Evolutionary conservation across 345 rosid genomes (phyloP).

Genomic region (Garcia nutans): DNA sequence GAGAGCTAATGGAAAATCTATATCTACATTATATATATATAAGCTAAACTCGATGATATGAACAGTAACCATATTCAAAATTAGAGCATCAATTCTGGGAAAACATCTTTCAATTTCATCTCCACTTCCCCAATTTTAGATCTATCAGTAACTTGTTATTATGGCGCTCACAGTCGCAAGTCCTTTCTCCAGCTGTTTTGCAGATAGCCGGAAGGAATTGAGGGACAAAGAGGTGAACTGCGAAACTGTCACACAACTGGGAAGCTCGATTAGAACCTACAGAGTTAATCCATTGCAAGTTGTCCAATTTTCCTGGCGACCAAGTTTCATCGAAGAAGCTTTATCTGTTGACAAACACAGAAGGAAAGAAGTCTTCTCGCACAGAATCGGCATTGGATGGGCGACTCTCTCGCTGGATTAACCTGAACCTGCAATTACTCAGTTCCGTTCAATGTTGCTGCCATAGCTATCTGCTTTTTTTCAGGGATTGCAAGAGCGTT

Average conservation of each 20-base stretch:
- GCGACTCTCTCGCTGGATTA: too few relatives aligned
- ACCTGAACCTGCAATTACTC: too few relatives aligned
- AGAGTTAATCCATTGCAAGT: conserved; percentile 64
- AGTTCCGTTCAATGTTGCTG: too few relatives aligned
- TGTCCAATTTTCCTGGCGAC: conserved; percentile 75
- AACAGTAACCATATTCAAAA: neutral
- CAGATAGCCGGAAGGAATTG: conserved; percentile 65
- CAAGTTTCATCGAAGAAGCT: too few relatives aligned
- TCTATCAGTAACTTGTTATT: conserved; percentile 12
- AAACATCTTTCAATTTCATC: neutral
- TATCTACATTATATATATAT: too few relatives aligned
- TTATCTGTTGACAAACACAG: too few relatives aligned
- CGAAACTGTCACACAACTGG: conserved; percentile 21
- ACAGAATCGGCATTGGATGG: too few relatives aligned
- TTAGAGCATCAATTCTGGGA: neutral
- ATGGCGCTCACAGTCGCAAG: conserved; percentile 19
- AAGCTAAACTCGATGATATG: neutral
- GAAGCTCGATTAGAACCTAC: conserved; percentile 36
- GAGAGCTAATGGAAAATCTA: too few relatives aligned
- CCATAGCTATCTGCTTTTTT: too few relatives aligned
- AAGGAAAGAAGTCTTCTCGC: too few relatives aligned
- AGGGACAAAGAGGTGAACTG: conserved; percentile 38
- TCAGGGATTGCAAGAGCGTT: too few relatives aligned
- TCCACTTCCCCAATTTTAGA: neutral
- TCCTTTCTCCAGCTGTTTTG: conserved; percentile 23